A percentile compares a stretch with the other conserved stretches of the same genome.
These are phyloP conservation scores for Thalia dealbata DNA, from an alignment of 176 grass and related monocot species.

Conservation along the genomic window DNA sequence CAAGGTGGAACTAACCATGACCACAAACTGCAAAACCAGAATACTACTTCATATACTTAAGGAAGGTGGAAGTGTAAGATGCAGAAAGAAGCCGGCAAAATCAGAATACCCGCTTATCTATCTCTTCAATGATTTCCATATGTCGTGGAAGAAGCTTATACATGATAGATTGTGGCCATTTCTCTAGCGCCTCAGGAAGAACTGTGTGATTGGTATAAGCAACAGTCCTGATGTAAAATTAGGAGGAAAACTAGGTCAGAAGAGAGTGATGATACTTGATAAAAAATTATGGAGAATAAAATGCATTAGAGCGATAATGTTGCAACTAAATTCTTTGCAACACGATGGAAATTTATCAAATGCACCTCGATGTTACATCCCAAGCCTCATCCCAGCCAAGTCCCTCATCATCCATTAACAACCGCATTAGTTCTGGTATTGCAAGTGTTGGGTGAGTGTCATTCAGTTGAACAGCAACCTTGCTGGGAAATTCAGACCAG, in stretches of 20 bases:
- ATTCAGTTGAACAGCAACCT: conserved; percentile 87
- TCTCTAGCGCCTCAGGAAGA: conserved; percentile 62
- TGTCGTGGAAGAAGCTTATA: conserved; percentile 70
- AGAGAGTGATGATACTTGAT: not conserved
- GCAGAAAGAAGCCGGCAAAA: not conserved
- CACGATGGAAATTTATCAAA: conserved; percentile 1
- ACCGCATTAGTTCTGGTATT: conserved; percentile 30
- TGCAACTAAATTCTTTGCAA: not conserved
- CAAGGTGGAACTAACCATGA: conserved; percentile 46
- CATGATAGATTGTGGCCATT: conserved; percentile 61
- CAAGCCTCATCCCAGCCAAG: conserved; percentile 16
- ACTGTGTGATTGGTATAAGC: conserved; percentile 79
- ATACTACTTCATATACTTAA: too few species aligned
- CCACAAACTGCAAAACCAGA: conserved; percentile 59
- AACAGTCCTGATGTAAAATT: conserved; percentile 32
- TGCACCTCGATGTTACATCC: conserved; percentile 55
- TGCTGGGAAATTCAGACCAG: conserved; percentile 62
- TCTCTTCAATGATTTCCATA: conserved; percentile 75
- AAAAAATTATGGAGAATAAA: not conserved
- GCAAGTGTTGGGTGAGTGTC: conserved; percentile 75
- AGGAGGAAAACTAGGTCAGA: not conserved
- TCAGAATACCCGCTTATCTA: conserved; percentile 45
- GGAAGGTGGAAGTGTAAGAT: too few species aligned
- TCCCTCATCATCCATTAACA: conserved; percentile 7
- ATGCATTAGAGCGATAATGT: not conserved